These are phyloP conservation scores for Pestalotiopsis sp. DNA, from an alignment of 2,329 filamentous ascomycete species.

Conservation along the genomic window DNA sequence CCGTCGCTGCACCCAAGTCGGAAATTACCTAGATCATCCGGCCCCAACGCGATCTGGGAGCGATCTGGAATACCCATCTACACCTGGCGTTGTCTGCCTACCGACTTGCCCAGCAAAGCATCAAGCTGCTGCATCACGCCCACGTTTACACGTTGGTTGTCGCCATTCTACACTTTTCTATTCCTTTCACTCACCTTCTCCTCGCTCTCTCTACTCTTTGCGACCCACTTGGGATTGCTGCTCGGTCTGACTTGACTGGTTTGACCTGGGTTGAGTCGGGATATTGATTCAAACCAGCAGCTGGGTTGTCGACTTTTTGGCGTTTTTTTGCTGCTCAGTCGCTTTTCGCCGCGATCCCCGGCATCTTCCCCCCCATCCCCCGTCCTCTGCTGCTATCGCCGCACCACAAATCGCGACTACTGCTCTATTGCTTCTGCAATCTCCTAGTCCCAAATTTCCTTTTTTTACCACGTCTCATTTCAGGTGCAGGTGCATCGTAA, in stretches of 20 bases:
- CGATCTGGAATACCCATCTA: neutral
- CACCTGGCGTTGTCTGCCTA: neutral
- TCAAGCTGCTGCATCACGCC: neutral
- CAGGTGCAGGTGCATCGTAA: neutral
- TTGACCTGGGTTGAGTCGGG: neutral
- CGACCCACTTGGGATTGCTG: neutral
- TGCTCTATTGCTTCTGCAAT: neutral
- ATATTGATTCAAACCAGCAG: neutral
- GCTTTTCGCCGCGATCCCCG: slow-evolving; percentile 1
- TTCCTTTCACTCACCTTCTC: neutral
- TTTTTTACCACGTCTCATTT: neutral
- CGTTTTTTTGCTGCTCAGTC: slow-evolving; percentile 3
- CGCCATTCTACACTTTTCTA: neutral
- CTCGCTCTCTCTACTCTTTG: neutral
- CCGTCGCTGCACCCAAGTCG: neutral
- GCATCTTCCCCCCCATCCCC: neutral
- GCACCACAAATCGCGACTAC: neutral
- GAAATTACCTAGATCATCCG: neutral
- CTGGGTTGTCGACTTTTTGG: neutral
- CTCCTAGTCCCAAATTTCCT: neutral
- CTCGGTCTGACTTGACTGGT: neutral
- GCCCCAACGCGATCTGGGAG: neutral
- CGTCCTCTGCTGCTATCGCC: neutral
- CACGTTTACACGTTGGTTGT: neutral
- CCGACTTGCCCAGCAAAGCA: neutral